These are phyloP conservation scores for Coccinonectria pachysandricola DNA, from an alignment of 2,329 filamentous ascomycete species.

Conservation along the genomic window DNA sequence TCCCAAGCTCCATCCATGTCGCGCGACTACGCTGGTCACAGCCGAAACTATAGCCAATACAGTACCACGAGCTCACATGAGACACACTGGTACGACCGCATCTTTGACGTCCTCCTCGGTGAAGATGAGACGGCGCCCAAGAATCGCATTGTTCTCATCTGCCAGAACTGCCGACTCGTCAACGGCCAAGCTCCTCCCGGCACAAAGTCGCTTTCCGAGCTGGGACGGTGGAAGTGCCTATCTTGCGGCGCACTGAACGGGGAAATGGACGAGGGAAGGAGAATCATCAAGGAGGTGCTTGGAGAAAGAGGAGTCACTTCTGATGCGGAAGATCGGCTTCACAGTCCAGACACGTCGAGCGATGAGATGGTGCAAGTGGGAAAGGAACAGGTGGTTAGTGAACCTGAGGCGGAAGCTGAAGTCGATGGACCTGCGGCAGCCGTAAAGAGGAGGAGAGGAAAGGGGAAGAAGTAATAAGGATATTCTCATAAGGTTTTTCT, in stretches of 20 bases:
- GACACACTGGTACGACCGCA: constrained; percentile 84
- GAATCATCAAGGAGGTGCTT: constrained; percentile 59
- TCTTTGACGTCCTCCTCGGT: constrained; percentile 83
- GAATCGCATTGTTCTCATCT: constrained; percentile 84
- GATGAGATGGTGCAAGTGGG: constrained; percentile 9
- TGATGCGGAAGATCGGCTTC: no score
- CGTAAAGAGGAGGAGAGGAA: constrained; percentile 16
- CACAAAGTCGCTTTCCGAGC: constrained; percentile 61
- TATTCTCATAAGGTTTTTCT: constrained; percentile 1
- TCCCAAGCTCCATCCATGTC: constrained; percentile 8
- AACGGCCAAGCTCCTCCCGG: constrained; percentile 95
- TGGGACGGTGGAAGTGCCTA: constrained; percentile 83
- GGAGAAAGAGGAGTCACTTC: no score
- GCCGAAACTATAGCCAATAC: constrained; percentile 9
- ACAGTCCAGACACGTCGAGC: constrained; percentile 3
- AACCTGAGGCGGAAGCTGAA: constrained; percentile 7
- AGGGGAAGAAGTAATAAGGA: constrained; percentile 15
- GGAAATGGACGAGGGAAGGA: constrained; percentile 63
- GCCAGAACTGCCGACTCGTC: constrained; percentile 69
- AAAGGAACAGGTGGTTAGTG: constrained; percentile 4
- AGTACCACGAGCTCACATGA: constrained; percentile 23
- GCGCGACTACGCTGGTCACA: no score
- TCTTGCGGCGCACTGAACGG: constrained; percentile 78
- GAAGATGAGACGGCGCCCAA: constrained; percentile 90
- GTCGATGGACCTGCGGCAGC: constrained; percentile 12